Conservation (phyloP, 2,329 filamentous ascomycete genomes). For the Didymella arachidicola region DNA sequence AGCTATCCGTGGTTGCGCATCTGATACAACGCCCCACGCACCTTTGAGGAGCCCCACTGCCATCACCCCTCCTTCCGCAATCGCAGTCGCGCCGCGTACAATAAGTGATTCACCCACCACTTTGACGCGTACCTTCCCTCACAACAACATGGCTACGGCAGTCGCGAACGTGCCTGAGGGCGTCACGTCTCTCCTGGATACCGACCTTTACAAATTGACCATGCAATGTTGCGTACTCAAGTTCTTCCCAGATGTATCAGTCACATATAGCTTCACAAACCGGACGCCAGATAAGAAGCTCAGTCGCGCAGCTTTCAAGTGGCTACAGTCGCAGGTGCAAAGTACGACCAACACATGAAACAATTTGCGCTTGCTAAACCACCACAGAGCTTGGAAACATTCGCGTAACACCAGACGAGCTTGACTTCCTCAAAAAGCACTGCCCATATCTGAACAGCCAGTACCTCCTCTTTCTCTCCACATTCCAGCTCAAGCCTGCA, state of each 20-base stretch:
- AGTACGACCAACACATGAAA: conserved; percentile 58
- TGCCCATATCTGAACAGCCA: conserved; percentile 80
- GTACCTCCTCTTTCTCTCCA: conserved; percentile 82
- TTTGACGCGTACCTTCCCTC: conserved; percentile 3
- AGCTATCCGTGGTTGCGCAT: background rate
- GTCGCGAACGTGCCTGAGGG: conserved; percentile 47
- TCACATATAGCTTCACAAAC: conserved; percentile 95
- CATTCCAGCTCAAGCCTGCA: conserved; percentile 80
- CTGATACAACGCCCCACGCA: conserved; percentile 16
- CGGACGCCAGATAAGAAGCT: conserved; percentile 93
- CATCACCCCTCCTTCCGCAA: conserved; percentile 41
- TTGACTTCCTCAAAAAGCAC: conserved; percentile 76
- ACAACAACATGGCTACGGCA: conserved; percentile 33
- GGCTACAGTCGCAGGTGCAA: conserved; percentile 83
- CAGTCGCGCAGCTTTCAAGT: conserved; percentile 80
- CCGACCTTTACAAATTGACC: conserved; percentile 90
- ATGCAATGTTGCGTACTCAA: conserved; percentile 93
- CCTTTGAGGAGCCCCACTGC: conserved; percentile 22
- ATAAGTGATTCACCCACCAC: conserved; percentile 8
- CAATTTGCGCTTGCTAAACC: conserved; percentile 13
- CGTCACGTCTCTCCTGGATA: conserved; percentile 58
- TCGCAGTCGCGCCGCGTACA: conserved; percentile 17
- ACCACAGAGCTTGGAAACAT: conserved; percentile 79
- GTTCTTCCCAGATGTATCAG: conserved; percentile 81
- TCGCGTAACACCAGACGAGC: conserved; percentile 78